Evolutionary conservation across 129 eudicot genomes (phyloP).

Genomic region (Pseudognaphalium luteoalbum): DNA sequence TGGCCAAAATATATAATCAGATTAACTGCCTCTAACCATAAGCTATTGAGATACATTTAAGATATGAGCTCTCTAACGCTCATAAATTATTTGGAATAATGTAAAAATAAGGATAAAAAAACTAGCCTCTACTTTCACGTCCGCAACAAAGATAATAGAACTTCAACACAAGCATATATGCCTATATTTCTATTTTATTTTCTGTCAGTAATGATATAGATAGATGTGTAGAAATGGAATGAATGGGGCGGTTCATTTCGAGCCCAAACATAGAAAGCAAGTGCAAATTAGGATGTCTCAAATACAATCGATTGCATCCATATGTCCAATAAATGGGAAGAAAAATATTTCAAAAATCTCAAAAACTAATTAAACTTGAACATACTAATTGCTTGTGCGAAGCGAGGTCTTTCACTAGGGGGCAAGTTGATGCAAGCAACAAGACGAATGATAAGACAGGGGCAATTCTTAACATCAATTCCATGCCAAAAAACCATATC

Average conservation of each 20-base stretch:
- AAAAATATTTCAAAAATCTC: neutral
- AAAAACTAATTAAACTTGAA: neutral
- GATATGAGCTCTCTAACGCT: no score
- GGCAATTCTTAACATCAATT: constrained; percentile 60
- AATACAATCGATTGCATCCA: neutral
- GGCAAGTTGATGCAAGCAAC: constrained; percentile 80
- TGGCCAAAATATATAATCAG: constrained; percentile 23
- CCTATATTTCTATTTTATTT: no score
- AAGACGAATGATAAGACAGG: constrained; percentile 87
- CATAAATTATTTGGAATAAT: no score
- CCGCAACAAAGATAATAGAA: no score
- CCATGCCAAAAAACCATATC: constrained; percentile 94
- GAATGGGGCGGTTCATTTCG: neutral
- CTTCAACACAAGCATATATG: no score
- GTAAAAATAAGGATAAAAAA: no score
- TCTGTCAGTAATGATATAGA: neutral
- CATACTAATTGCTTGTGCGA: constrained; percentile 89
- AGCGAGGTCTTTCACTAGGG: constrained; percentile 77
- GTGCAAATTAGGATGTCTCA: neutral
- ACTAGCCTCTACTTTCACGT: no score
- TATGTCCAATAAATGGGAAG: neutral
- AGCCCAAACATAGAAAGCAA: neutral
- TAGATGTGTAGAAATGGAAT: neutral
- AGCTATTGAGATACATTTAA: no score
- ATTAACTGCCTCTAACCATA: neutral